These are phyloP conservation scores for Solanum clarkiae DNA, from an alignment of 257 asterid genomes.

Conservation along the genomic window DNA sequence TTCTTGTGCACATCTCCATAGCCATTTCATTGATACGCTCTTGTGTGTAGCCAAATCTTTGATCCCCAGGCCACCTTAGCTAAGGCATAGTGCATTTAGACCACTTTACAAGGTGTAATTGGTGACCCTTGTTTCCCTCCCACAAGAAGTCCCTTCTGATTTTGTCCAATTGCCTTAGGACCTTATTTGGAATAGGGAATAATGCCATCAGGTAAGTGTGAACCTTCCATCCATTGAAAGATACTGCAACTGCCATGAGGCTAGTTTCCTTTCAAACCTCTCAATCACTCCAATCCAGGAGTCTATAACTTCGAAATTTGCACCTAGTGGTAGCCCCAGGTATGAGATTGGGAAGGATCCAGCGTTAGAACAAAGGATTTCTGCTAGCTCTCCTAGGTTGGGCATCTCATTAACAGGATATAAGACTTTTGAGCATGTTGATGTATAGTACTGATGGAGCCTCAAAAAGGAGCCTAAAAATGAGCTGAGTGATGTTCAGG, in stretches of 20 bases:
- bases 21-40: neutral
- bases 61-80: neutral
- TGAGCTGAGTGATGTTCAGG: neutral
- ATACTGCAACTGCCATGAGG: neutral
- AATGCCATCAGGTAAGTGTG: neutral
- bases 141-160: neutral
- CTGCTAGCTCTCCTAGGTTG: neutral
- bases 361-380: neutral
- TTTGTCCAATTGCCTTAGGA: neutral
- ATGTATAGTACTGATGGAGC: neutral
- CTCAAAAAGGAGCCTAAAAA: neutral
- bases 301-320: neutral
- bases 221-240: neutral
- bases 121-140: neutral
- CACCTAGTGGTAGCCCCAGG: neutral
- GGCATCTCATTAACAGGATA: neutral
- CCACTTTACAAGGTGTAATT: neutral
- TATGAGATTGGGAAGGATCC: neutral
- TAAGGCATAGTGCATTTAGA: neutral
- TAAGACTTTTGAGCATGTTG: neutral
- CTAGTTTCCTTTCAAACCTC: neutral
- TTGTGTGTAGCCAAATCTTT: neutral
- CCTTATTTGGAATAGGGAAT: neutral
- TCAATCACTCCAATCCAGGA: neutral
- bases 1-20: neutral